Conservation (phyloP, 495 filamentous ascomycete genomes). For the Neurospora sp. region DNA sequence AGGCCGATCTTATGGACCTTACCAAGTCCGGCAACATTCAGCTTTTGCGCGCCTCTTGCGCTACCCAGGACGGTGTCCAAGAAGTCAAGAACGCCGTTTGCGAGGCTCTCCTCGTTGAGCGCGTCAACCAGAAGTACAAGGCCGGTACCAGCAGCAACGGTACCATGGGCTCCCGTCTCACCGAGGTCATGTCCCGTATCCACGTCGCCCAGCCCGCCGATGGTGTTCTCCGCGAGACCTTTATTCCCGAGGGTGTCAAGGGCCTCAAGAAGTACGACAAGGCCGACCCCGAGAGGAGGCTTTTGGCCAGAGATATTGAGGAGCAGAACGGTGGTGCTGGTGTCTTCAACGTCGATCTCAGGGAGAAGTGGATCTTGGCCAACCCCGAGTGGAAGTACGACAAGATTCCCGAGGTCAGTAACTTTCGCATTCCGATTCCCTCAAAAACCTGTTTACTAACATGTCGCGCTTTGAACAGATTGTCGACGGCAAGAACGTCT, state of each 20-base stretch:
- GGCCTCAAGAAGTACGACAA: conserved; percentile 78
- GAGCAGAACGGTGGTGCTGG: conserved; percentile 89
- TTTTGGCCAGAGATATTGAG: conserved; percentile 77
- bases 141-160: conserved; percentile 67
- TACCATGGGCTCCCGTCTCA: conserved; percentile 63
- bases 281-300: conserved; percentile 69
- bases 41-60: conserved; percentile 83
- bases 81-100: conserved; percentile 91
- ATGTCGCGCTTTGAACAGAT: conserved; percentile 20
- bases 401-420: conserved; percentile 66
- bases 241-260: conserved; percentile 80
- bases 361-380: conserved; percentile 73
- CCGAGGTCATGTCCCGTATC: conserved; percentile 82
- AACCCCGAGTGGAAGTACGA: conserved; percentile 91
- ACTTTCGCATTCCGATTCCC: background rate
- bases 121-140: conserved; percentile 92
- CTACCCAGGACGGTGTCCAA: conserved; percentile 88
- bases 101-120: conserved; percentile 81
- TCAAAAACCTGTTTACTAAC: background rate
- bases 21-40: conserved; percentile 82
- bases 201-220: conserved; percentile 89
- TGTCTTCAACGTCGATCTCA: conserved; percentile 88
- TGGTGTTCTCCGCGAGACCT: conserved; percentile 66
- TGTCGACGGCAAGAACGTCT: conserved; percentile 89
- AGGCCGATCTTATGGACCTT: conserved; percentile 66